Evolutionary conservation across 2,329 filamentous ascomycete species (phyloP), one percentile per base, ranked within the genome.

Genomic region (Didymella keratinophila): DNA sequence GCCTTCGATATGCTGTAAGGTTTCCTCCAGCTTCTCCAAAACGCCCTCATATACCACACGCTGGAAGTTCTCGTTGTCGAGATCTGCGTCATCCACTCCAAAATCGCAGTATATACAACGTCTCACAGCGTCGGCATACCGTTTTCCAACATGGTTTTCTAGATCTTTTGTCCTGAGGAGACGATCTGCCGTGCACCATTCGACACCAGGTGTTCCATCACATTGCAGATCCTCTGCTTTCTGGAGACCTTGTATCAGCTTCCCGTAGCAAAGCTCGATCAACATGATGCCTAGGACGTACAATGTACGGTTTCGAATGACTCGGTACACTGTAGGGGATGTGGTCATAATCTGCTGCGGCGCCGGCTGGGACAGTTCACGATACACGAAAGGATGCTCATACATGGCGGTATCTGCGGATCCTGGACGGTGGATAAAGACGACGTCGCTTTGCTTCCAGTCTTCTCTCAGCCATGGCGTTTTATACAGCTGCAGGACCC

Each of bases 291-390:
- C 74, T 1, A 78, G 63, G 1, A 70, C 68, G 55, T 74, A 78
- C 2, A 78, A 36, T 2, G 68, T 70, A 37, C 66, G 63, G 41
- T 76, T 74, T 3, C 67, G 58, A 16, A 74, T 71, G 11, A 71
- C 51, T 37, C 28, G 28, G 10, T 30, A 30, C 28, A 10, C 10
- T 10, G 28, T 25, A 25, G 28, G 28, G 28, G 28, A 30, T 11
- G 10, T 30, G 4, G 10, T 11, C 11, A 30, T 30, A 11, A 10
- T 2, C 11, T 30, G 9, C 28, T 30, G 28, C 28, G 28, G 28
- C 11, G 9, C 9, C 9, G 4, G 4, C 11, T 30, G 9, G 9
- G 32, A 16, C 12, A 34, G 7, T 6, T 16, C 32, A n/a, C 32
- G 6, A 4, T 36, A n/a, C 6, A 36, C 16, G 16, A n/a, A 36